Base-by-base conservation (phyloP, 179 eudicot species). In the Spergularia azorica region DNA sequence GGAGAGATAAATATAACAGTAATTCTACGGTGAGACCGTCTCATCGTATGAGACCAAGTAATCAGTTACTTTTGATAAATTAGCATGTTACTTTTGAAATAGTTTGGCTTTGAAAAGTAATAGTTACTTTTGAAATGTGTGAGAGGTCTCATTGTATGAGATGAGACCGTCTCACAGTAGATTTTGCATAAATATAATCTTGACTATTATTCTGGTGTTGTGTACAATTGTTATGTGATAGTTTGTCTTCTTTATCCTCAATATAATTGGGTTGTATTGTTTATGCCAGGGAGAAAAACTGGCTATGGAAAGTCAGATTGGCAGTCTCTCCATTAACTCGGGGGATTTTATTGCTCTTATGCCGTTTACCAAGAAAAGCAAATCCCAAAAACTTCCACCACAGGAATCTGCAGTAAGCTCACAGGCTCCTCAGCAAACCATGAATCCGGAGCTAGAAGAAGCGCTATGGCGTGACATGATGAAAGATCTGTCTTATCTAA, bases 331-430 rank as follows among this genome's bases (percentile, higher is more conserved):
- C 57, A 81, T 84, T 43, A 77, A 71, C n/a, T 46, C 77, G 14
- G 90, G 86, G 50, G 99, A 91, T 6, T 95, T 93, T 81, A 60
- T 95, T 11, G 93, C 95, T 78, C 79, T 93, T 60, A 83, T 95
- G 74, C 97, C 99, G 11, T 93, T 84, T 80, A 75, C 82, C 21
- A 95, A 89, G 83, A 95, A 89, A 85, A 76, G 72, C 54, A 73
- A 76, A 69, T 75, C 79, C 69, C 85, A 84, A 57, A 61, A 67
- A 16, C 72, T 71, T 79, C 83, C 83, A 66, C 46, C 74, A 65
- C 81, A 82, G 75, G 78, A 67, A 71, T 48, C 77, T 73, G 83
- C 58, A 54, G 76, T 78, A 9, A 62, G 63, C 21, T 70, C 77
- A 14, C 73, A 70, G 62, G 76, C 76, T 64, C 52, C 72, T 73